A percentile compares a stretch with the other conserved stretches of the same genome.
phyloP scores from a whole-genome alignment of 2,329 filamentous ascomycete genomes.

The Ophiostoma sp. region DNA sequence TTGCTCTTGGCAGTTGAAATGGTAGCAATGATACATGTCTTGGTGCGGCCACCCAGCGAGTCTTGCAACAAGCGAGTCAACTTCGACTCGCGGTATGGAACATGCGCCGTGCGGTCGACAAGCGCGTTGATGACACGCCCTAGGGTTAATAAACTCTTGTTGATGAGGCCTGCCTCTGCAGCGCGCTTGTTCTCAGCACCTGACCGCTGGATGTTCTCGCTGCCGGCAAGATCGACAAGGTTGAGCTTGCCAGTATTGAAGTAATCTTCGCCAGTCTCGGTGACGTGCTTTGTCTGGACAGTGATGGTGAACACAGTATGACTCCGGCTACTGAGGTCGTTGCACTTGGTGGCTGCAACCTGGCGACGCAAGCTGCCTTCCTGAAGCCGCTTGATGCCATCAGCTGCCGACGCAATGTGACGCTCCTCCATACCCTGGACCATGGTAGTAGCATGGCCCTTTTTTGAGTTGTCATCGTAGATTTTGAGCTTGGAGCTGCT shows the following conservation, averaged over 20 bases:
- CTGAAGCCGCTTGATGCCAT: conserved; percentile 84
- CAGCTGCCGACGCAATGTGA: conserved; percentile 76
- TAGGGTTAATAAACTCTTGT: conserved; percentile 91
- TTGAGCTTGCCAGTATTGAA: conserved; percentile 91
- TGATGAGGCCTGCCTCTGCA: conserved; percentile 91
- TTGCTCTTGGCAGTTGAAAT: conserved; percentile 93
- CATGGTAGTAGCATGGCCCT: conserved; percentile 75
- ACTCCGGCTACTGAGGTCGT: conserved; percentile 92
- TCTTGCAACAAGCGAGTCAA: conserved; percentile 92
- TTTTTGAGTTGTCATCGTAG: conserved; percentile 82
- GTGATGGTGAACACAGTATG: conserved; percentile 98
- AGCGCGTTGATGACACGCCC: conserved; percentile 96
- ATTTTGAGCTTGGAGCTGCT: conserved; percentile 71
- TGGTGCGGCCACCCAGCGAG: conserved; percentile 88
- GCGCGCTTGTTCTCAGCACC: conserved; percentile 98
- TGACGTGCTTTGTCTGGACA: conserved; percentile 75
- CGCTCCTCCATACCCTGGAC: conserved; percentile 98
- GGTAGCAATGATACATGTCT: conserved; percentile 98
- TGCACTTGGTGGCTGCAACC: conserved; percentile 99
- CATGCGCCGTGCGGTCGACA: conserved; percentile 83
- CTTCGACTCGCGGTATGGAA: conserved; percentile 90
- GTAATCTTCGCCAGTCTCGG: conserved; percentile 81
- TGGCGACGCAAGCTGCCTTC: conserved; percentile 88
- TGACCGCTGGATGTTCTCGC: conserved; percentile 94
- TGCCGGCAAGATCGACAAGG: conserved; percentile 90